A percentile compares a stretch with the other conserved stretches of the same genome.
Evolutionary conservation across 768 basidiomycete species (phyloP).

Genomic region (Suillus decipiens): DNA sequence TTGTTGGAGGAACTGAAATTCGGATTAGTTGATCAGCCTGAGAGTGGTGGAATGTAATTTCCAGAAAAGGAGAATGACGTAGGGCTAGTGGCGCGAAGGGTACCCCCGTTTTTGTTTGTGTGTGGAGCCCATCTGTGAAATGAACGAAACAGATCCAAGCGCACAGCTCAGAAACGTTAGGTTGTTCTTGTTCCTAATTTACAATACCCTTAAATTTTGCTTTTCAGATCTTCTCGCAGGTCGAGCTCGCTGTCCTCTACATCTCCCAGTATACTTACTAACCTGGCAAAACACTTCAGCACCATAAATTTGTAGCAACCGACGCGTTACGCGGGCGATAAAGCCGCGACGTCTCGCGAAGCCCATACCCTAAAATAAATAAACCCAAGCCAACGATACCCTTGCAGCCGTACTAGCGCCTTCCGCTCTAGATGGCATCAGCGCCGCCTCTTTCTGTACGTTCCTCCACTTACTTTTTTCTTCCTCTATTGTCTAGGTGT

Average conservation of each 20-base stretch:
- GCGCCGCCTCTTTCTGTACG: slow-evolving; percentile 7
- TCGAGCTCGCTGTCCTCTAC: slow-evolving; percentile 11
- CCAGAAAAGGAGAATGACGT: slow-evolving; percentile 29
- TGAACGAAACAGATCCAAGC: slow-evolving; percentile 18
- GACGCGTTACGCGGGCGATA: slow-evolving; percentile 6
- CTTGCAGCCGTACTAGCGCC: slow-evolving; percentile 10
- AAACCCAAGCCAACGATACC: slow-evolving; percentile 5
- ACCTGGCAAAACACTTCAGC: slow-evolving; percentile 6
- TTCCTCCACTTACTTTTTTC: slow-evolving; percentile 11
- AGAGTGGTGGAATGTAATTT: background rate
- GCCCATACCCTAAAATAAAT: slow-evolving; percentile 15
- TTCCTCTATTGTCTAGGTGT: background rate
- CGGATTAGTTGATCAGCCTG: background rate
- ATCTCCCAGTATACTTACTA: background rate
- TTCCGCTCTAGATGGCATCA: slow-evolving; percentile 20
- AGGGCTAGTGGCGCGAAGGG: slow-evolving; percentile 31
- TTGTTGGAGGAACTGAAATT: background rate
- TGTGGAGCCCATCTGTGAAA: slow-evolving; percentile 35
- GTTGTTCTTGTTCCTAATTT: background rate
- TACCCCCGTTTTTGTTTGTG: slow-evolving; percentile 37
- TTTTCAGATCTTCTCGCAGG: slow-evolving; percentile 9
- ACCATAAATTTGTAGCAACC: background rate
- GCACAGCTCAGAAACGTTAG: slow-evolving; percentile 7
- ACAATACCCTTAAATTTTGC: background rate
- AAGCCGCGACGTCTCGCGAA: background rate